Evolutionary conservation across 495 filamentous ascomycete species (phyloP).

Genomic region (Penicillium arizonense): DNA sequence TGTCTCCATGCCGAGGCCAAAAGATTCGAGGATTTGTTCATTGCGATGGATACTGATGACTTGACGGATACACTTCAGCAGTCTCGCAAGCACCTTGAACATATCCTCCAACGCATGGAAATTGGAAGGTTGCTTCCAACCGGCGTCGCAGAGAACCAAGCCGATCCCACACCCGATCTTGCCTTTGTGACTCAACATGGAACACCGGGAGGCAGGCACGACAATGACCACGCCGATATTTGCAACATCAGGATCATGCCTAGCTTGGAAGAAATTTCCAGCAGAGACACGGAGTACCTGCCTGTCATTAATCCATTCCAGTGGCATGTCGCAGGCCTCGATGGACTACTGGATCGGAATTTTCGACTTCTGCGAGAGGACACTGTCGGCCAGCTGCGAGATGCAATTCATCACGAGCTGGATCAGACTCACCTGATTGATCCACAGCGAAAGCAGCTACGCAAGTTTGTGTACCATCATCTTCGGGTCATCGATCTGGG

Average conservation of each 20-base stretch:
- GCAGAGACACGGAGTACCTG: constrained; percentile 54
- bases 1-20: constrained; percentile 6
- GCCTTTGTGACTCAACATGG: constrained; percentile 2
- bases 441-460: constrained; percentile 6
- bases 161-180: background rate
- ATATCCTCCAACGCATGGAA: constrained; percentile 7
- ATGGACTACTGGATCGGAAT: constrained; percentile 64
- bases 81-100: background rate
- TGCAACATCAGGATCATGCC: constrained; percentile 63
- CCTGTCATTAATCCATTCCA: constrained; percentile 51
- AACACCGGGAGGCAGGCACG: constrained; percentile 44
- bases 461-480: constrained; percentile 40
- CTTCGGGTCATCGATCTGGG: constrained; percentile 30
- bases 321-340: constrained; percentile 57
- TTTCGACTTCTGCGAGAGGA: constrained; percentile 50
- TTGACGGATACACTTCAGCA: background rate
- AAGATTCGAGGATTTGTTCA: constrained; percentile 4
- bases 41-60: background rate
- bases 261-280: constrained; percentile 58
- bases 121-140: background rate
- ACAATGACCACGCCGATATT: constrained; percentile 65
- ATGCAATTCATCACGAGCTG: constrained; percentile 23
- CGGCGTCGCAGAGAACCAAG: background rate
- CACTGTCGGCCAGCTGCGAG: constrained; percentile 38
- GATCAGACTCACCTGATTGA: background rate